Conservation (phyloP, 345 rosid species). For the Abelmoschus esculentus region DNA sequence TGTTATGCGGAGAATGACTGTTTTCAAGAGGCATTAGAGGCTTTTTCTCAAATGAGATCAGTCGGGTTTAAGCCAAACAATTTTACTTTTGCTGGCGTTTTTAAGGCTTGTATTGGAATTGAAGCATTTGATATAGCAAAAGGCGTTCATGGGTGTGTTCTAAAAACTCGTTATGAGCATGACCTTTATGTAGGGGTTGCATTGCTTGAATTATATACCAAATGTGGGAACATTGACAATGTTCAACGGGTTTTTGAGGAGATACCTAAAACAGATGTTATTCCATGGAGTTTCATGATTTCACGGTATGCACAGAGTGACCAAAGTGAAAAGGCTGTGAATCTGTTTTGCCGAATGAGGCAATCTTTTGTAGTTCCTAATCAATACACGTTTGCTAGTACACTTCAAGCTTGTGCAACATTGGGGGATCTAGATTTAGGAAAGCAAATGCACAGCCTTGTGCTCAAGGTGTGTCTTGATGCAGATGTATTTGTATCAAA, state of each 20-base stretch:
- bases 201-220: slow-evolving; percentile 67
- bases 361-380: slow-evolving; percentile 52
- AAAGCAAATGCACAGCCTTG: slow-evolving; percentile 56
- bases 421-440: slow-evolving; percentile 42
- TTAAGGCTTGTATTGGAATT: slow-evolving; percentile 69
- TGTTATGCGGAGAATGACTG: slow-evolving; percentile 63
- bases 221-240: slow-evolving; percentile 33
- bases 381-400: slow-evolving; percentile 67
- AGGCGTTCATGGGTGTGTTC: slow-evolving; percentile 55
- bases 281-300: slow-evolving; percentile 93
- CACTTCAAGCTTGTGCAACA: slow-evolving; percentile 61
- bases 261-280: slow-evolving; percentile 63
- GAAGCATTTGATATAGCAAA: slow-evolving; percentile 39
- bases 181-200: slow-evolving; percentile 52
- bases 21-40: slow-evolving; percentile 43
- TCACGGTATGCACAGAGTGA: slow-evolving; percentile 57
- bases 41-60: slow-evolving; percentile 52
- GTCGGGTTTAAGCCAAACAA: slow-evolving; percentile 58
- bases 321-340: slow-evolving; percentile 43
- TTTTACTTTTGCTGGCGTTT: slow-evolving; percentile 50
- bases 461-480: slow-evolving; percentile 45
- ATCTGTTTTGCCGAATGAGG: slow-evolving; percentile 63
- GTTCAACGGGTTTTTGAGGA: slow-evolving; percentile 55
- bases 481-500: slow-evolving; percentile 56
- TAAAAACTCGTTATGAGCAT: slow-evolving; percentile 50